Evolutionary conservation across 2,329 filamentous ascomycete genomes (phyloP).

Genomic region (Cordyceps sp.): DNA sequence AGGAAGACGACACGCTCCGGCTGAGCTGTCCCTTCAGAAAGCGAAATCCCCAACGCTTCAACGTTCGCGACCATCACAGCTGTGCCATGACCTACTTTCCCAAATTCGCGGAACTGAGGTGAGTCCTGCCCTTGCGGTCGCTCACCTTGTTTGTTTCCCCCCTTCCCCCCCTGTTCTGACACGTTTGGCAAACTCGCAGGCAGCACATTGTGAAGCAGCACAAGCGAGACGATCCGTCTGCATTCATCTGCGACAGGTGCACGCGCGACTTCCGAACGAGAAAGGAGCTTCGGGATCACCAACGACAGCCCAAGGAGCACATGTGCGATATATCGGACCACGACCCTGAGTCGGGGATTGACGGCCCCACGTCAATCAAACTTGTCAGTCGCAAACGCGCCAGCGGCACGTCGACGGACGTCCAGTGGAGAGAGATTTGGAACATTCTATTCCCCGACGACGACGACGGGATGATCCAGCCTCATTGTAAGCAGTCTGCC

Average conservation of each 20-base stretch:
- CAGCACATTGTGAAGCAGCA: conserved; percentile 27
- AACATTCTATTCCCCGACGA: conserved; percentile 24
- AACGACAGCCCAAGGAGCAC: conserved; percentile 20
- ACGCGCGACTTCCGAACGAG: conserved; percentile 20
- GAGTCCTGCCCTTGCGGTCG: conserved; percentile 1
- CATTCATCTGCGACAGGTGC: conserved; percentile 22
- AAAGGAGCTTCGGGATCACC: conserved; percentile 22
- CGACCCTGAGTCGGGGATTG: conserved; percentile 22
- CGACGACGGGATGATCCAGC: conserved; percentile 14
- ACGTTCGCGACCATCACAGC: conserved; percentile 25
- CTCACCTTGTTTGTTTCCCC: too few relatives aligned
- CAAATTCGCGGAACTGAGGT: conserved; percentile 24
- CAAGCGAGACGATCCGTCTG: conserved; percentile 22
- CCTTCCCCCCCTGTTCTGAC: too few relatives aligned
- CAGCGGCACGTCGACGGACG: conserved; percentile 18
- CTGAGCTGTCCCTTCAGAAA: conserved; percentile 27
- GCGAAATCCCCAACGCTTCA: conserved; percentile 26
- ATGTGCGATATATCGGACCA: conserved; percentile 25
- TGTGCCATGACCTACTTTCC: conserved; percentile 26
- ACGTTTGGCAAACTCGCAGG: conserved; percentile 8
- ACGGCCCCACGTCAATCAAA: conserved; percentile 22
- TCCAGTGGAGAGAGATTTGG: conserved; percentile 25
- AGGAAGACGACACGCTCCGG: conserved; percentile 20
- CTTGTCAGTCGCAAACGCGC: conserved; percentile 21
- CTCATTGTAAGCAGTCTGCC: conserved; percentile 10